Evolutionary conservation across 73 alveolate species (phyloP).

Genomic region (Effrenium voratum): DNA sequence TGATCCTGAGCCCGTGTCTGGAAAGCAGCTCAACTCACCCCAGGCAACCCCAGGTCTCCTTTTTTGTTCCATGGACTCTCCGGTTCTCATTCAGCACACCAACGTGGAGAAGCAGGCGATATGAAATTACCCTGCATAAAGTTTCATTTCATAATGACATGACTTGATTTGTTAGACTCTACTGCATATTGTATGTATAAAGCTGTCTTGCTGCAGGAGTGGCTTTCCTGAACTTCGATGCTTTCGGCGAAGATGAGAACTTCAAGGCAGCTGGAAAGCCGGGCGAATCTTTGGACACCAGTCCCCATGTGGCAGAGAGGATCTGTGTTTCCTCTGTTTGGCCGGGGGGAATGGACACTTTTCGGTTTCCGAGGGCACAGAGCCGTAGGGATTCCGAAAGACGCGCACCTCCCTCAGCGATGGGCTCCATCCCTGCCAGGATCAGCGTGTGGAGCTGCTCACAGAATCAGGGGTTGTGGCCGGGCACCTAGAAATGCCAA

Average conservation of each 20-base stretch:
- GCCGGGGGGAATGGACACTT: background rate
- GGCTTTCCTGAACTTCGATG: slow-evolving; percentile 50
- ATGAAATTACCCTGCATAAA: too few species aligned
- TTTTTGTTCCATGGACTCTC: too few species aligned
- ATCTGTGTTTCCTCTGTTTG: background rate
- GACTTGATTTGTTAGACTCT: background rate
- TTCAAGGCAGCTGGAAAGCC: background rate
- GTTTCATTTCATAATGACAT: too few species aligned
- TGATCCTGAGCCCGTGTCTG: too few species aligned
- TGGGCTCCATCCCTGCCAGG: too few species aligned
- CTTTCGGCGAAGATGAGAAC: slow-evolving; percentile 25
- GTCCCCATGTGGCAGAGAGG: background rate
- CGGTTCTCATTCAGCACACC: too few species aligned
- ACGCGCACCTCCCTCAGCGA: too few species aligned
- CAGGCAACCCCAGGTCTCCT: too few species aligned
- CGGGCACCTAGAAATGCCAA: too few species aligned
- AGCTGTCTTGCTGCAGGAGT: background rate
- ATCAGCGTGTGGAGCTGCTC: slow-evolving; percentile 17
- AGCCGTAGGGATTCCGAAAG: too few species aligned
- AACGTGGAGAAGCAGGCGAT: too few species aligned
- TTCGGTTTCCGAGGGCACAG: background rate
- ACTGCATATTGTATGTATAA: background rate
- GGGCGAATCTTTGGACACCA: background rate
- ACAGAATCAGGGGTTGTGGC: slow-evolving; percentile 35
- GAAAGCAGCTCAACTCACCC: too few species aligned